phyloP scores from a whole-genome alignment of 192 early-diverging fungal genomes.

The Backusella westeae region DNA sequence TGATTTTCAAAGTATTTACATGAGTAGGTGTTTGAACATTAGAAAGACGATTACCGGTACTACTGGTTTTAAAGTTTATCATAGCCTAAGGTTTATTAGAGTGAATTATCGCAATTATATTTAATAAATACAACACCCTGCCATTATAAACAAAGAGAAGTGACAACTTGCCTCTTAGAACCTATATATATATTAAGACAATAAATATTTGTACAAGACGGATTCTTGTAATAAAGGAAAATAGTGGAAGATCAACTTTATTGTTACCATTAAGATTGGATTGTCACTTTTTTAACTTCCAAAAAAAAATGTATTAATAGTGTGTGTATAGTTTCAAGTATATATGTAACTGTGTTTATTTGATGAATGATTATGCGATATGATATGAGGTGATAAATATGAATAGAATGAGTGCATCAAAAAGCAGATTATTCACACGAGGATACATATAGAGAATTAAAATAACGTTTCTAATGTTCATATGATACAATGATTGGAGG shows the following conservation, averaged over 20 bases:
- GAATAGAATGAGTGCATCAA: neutral
- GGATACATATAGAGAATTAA: neutral
- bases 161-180: too few species aligned
- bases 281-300: neutral
- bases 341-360: neutral
- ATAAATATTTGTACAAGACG: neutral
- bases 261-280: neutral
- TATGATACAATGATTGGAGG: neutral
- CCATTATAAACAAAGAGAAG: too few species aligned
- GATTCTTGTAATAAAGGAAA: neutral
- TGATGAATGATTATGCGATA: neutral
- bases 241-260: neutral
- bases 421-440: neutral
- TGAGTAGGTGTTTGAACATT: too few species aligned
- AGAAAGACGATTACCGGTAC: too few species aligned
- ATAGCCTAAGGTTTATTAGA: too few species aligned
- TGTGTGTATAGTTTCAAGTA: too few species aligned
- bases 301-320: too few species aligned
- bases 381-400: neutral
- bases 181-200: too few species aligned
- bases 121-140: too few species aligned
- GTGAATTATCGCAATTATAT: too few species aligned
- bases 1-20: too few species aligned
- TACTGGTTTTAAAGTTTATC: too few species aligned
- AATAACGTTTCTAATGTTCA: slow-evolving; percentile 2